These are phyloP conservation scores for Durotheca rogersii DNA, from an alignment of 495 filamentous ascomycete genomes.

Conservation along the genomic window DNA sequence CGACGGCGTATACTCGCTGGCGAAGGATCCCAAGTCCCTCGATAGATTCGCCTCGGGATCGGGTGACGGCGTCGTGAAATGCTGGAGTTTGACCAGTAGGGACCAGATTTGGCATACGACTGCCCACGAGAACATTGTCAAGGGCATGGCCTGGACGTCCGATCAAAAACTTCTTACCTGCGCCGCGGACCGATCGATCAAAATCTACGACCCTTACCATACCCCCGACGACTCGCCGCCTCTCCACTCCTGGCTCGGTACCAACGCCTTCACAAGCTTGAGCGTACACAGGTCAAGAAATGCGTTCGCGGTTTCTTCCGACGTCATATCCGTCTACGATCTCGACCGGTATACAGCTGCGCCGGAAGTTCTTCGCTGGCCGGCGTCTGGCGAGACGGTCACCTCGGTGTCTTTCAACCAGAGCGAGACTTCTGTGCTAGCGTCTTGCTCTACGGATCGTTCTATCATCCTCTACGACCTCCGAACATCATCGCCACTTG, in stretches of 20 bases:
- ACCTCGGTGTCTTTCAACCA: conserved; percentile 89
- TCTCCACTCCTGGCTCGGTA: conserved; percentile 77
- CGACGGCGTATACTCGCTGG: conserved; percentile 80
- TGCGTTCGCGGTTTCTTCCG: conserved; percentile 77
- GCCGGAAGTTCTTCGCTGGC: conserved; percentile 81
- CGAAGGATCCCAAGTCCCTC: conserved; percentile 68
- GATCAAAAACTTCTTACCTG: conserved; percentile 87
- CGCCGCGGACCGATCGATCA: conserved; percentile 81
- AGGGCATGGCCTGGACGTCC: conserved; percentile 83
- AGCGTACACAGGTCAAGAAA: conserved; percentile 74
- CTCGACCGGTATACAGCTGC: conserved; percentile 71
- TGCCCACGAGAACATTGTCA: conserved; percentile 76
- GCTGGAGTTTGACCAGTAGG: conserved; percentile 82
- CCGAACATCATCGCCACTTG: conserved; percentile 78
- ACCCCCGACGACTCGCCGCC: conserved; percentile 62
- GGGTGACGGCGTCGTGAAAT: conserved; percentile 86
- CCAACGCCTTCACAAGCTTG: conserved; percentile 77
- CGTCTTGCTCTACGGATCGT: conserved; percentile 78
- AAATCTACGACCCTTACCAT: conserved; percentile 88
- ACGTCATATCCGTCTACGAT: conserved; percentile 83
- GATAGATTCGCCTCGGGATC: conserved; percentile 75
- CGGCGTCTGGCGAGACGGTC: conserved; percentile 87
- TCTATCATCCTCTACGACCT: conserved; percentile 83
- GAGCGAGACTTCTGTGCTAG: conserved; percentile 86
- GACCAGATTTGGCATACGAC: conserved; percentile 79